Base-by-base conservation (phyloP, 805 yeast species). In the Suhomyces xylopsoci region DNA sequence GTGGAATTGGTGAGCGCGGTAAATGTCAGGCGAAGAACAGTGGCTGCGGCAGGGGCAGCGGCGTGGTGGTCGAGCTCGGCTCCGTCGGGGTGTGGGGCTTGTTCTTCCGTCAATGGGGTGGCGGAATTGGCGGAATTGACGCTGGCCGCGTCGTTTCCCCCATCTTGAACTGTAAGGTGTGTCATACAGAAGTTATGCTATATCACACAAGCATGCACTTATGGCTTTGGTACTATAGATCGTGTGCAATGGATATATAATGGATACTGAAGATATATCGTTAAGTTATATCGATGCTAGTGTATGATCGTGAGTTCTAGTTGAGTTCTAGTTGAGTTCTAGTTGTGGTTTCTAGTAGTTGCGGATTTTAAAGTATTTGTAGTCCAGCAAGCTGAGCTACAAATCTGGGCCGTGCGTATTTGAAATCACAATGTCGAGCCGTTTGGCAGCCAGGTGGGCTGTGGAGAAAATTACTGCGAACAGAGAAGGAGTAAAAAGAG, bases 101-200 rank as follows among this genome's bases (percentile, higher is more conserved):
- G 42, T 10, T n/a, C 42, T 10, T 48, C 52, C 19, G 36, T 51
- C 10, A 57, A 46, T 5, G 61, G 61, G 8, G 55, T 54, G 20
- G 51, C 49, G 9, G 59, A 56, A 51, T 56, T 58, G 49, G 52
- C 49, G 5, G 59, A 56, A 50, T 56, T 58, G 49, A 54, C 59
- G 26, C 55, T 51, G 48, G 50, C 22, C 14, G 50, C 53, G 28
- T 55, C 58, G 19, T 61, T 54, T 44, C 19, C 51, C 40, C 42
- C 26, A 25, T 41, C 47, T 6, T 24, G 30, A 20, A 46, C 47
- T 6, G 51, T 48, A 7, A 38, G 47, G 25, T 45, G 51, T n/a
- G 51, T 45, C 51, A 48, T 47, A 6, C 17, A 38, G 24, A 17
- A 36, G 41, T n/a, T 17, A 17, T 15, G 15, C 15, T 36, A 20